These are phyloP conservation scores for Pythium monospermum DNA, from an alignment of 352 stramenopile genomes.

Conservation along the genomic window DNA sequence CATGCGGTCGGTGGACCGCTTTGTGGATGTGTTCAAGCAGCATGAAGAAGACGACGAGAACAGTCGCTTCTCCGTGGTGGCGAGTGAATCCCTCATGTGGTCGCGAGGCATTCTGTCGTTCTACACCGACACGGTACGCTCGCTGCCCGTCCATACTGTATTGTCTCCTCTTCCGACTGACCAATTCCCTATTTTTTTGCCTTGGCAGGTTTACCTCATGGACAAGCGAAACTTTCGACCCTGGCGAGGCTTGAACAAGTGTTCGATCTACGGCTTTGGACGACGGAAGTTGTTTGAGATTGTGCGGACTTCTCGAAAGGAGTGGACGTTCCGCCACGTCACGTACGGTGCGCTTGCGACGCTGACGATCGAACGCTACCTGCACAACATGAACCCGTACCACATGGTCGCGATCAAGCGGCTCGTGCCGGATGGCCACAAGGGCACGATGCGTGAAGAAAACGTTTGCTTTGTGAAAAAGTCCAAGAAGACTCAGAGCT, in stretches of 20 bases:
- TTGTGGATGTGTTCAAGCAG: conserved; percentile 61
- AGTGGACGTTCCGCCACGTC: conserved; percentile 63
- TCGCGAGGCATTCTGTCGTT: conserved; percentile 66
- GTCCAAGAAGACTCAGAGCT: conserved; percentile 51
- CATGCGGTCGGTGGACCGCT: conserved; percentile 60
- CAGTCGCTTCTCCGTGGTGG: conserved; percentile 59
- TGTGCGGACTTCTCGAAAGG: conserved; percentile 58
- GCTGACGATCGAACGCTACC: conserved; percentile 63
- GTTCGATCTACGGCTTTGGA: conserved; percentile 71
- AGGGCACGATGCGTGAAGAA: conserved; percentile 57
- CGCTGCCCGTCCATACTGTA: neutral
- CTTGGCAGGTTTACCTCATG: conserved; percentile 51
- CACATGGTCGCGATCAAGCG: conserved; percentile 77
- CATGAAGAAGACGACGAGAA: conserved; percentile 27
- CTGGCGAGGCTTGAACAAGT: conserved; percentile 57
- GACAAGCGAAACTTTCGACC: conserved; percentile 78
- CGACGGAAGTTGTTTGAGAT: conserved; percentile 76
- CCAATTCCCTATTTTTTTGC: neutral
- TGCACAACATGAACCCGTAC: conserved; percentile 54
- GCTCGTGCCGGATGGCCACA: conserved; percentile 41
- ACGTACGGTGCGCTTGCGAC: conserved; percentile 60
- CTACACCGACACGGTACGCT: conserved; percentile 65
- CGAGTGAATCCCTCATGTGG: conserved; percentile 73
- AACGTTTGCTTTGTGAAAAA: conserved; percentile 82
- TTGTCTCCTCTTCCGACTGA: neutral